phyloP scores from a whole-genome alignment of 495 filamentous ascomycete genomes.

The Aspergillus sclerotioniger region DNA sequence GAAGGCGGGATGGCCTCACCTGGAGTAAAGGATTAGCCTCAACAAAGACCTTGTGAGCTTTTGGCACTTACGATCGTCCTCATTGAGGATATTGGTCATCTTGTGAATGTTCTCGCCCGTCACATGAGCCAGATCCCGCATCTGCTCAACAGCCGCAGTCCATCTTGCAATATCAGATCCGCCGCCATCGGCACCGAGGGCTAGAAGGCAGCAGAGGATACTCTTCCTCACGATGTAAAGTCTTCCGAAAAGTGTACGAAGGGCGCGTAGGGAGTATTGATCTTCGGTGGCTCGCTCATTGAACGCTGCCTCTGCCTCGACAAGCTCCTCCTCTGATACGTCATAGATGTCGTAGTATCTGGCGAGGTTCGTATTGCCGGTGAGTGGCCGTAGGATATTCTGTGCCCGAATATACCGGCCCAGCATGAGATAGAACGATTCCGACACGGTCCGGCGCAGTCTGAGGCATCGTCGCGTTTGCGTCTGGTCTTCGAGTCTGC shows the following conservation, averaged over 20 bases:
- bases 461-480: slow-evolving; percentile 76
- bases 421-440: slow-evolving; percentile 66
- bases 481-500: slow-evolving; percentile 71
- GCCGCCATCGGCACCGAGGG: slow-evolving; percentile 81
- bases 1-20: slow-evolving; percentile 57
- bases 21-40: slow-evolving; percentile 27
- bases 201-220: slow-evolving; percentile 80
- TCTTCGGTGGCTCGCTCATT: slow-evolving; percentile 65
- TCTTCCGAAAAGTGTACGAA: slow-evolving; percentile 76
- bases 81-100: slow-evolving; percentile 69
- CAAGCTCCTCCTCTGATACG: slow-evolving; percentile 73
- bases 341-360: slow-evolving; percentile 94
- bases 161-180: slow-evolving; percentile 77
- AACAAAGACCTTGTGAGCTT: slow-evolving; percentile 12
- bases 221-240: slow-evolving; percentile 78
- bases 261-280: slow-evolving; percentile 69
- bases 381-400: slow-evolving; percentile 63
- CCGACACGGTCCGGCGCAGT: slow-evolving; percentile 70
- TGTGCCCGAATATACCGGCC: slow-evolving; percentile 66
- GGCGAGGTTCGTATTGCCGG: slow-evolving; percentile 75
- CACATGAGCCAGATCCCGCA: slow-evolving; percentile 58
- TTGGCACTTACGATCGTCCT: slow-evolving; percentile 72
- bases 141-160: slow-evolving; percentile 73
- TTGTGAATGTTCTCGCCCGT: slow-evolving; percentile 52
- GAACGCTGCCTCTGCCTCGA: slow-evolving; percentile 61